Conservation (phyloP, 768 basidiomycete species). For the Kwoniella newhampshirensis region DNA sequence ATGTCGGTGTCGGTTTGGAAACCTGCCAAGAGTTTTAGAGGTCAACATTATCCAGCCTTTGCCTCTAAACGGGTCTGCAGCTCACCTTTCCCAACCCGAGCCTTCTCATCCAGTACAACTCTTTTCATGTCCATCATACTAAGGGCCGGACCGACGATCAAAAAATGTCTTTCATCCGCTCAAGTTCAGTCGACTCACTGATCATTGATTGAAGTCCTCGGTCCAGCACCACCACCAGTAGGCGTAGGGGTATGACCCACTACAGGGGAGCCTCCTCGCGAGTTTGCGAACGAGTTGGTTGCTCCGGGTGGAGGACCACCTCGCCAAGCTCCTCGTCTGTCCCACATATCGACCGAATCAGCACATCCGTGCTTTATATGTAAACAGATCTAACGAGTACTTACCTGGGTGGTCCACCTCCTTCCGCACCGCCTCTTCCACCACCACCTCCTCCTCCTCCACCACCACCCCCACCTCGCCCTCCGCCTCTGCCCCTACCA, state of each 20-base stretch:
- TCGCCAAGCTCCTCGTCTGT: slow-evolving; percentile 42
- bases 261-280: slow-evolving; percentile 23
- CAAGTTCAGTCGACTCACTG: too few species aligned
- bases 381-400: too few species aligned
- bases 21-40: slow-evolving; percentile 7
- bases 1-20: slow-evolving; percentile 49
- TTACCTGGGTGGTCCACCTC: slow-evolving; percentile 6
- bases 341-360: slow-evolving; percentile 1
- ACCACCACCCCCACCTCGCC: slow-evolving; percentile 14
- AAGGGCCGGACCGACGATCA: slow-evolving; percentile 5
- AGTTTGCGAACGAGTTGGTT: slow-evolving; percentile 6
- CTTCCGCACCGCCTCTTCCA: slow-evolving; percentile 10
- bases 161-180: too few species aligned
- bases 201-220: slow-evolving; percentile 39
- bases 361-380: too few species aligned
- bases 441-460: slow-evolving; percentile 13
- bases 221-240: slow-evolving; percentile 6
- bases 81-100: slow-evolving; percentile 25
- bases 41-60: background rate
- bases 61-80: background rate
- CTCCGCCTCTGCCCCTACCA: slow-evolving; percentile 15
- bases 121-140: slow-evolving; percentile 42
- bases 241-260: slow-evolving; percentile 11
- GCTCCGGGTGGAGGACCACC: slow-evolving; percentile 39
- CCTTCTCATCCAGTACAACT: slow-evolving; percentile 29